Base-by-base conservation (phyloP, 2,329 filamentous ascomycete species). In the Botrytis squamosa region DNA sequence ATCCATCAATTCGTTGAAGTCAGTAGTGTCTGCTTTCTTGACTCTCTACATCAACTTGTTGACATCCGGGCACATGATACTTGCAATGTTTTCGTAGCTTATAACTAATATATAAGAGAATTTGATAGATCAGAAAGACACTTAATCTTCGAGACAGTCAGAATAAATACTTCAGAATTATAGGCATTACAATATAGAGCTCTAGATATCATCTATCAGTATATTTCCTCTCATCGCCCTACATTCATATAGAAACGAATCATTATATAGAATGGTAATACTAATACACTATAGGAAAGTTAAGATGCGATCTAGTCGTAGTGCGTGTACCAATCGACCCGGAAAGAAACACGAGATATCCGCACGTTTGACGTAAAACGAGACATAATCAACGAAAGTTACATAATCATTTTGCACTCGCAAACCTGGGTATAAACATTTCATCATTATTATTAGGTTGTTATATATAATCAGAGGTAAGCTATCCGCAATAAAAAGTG, bases 291-390 rank as follows among this genome's bases (percentile, higher is more conserved):
- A 14, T n/a, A 52, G 8, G 25, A 52, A n/a, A 16, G 16, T n/a
- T 0, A n/a, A 12, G 25, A n/a, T n/a, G 25, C 2, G 4, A n/a
- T 52, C 25, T n/a, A n/a, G 25, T 4, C 4, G 4, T 52, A 1
- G 7, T 52, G 12, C n/a, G 0, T 52, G 10, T n/a, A 52, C 25
- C 25, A 18, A 55, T 55, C n/a, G 52, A 55, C 52, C 7, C 6
- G 52, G 2, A 29, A 55, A 7, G 5, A 18, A 55, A 55, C 5
- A 8, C 52, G 52, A 55, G 52, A 18, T 29, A 29, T 18, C 3
- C 12, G n/a, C 12, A 8, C 7, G n/a, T 29, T 29, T 18, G 14
- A 55, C 8, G n/a, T 29, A 4, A 29, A 29, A 29, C 14, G 25
- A 14, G 14, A n/a, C n/a, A 29, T 55, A 6, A 29, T 55, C 14